These are phyloP conservation scores for Saccharomyces hybrid DNA, from an alignment of 1,139 yeast species.

Conservation along the genomic window DNA sequence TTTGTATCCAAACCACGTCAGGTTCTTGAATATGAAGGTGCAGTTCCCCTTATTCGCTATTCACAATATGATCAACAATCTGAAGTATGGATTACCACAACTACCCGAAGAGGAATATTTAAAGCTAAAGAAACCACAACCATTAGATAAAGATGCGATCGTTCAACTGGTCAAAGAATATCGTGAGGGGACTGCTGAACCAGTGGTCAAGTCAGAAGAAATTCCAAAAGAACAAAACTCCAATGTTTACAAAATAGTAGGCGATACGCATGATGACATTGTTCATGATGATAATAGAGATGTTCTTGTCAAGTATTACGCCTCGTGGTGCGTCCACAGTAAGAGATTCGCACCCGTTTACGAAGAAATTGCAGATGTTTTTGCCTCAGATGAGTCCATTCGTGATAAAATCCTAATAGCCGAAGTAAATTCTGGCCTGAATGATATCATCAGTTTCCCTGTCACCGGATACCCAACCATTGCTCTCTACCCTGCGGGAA, in stretches of 20 bases:
- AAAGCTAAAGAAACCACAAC: slow-evolving; percentile 14
- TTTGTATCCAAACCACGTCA: slow-evolving; percentile 80
- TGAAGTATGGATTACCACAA: slow-evolving; percentile 67
- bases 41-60: slow-evolving; percentile 87
- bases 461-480: slow-evolving; percentile 91
- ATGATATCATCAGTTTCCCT: slow-evolving; percentile 69
- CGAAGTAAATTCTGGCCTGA: slow-evolving; percentile 78
- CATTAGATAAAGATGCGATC: slow-evolving; percentile 40
- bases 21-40: slow-evolving; percentile 73
- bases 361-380: slow-evolving; percentile 74
- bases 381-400: slow-evolving; percentile 40
- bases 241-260: slow-evolving; percentile 74
- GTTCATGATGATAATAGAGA: slow-evolving; percentile 67
- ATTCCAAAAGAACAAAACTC: slow-evolving; percentile 72
- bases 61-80: slow-evolving; percentile 60
- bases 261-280: slow-evolving; percentile 68
- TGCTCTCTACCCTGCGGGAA: slow-evolving; percentile 85
- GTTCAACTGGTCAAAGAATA: slow-evolving; percentile 57
- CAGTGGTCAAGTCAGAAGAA: slow-evolving; percentile 78
- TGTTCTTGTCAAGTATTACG: slow-evolving; percentile 86
- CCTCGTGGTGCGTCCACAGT: slow-evolving; percentile 99
- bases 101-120: slow-evolving; percentile 31
- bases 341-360: slow-evolving; percentile 84
- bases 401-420: slow-evolving; percentile 62
- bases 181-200: slow-evolving; percentile 54